Percentiles rank a stretch among this genome's conserved stretches.
These are phyloP conservation scores for Simplicillium aogashimaense DNA, from an alignment of 2,329 filamentous ascomycete species.

Conservation along the genomic window DNA sequence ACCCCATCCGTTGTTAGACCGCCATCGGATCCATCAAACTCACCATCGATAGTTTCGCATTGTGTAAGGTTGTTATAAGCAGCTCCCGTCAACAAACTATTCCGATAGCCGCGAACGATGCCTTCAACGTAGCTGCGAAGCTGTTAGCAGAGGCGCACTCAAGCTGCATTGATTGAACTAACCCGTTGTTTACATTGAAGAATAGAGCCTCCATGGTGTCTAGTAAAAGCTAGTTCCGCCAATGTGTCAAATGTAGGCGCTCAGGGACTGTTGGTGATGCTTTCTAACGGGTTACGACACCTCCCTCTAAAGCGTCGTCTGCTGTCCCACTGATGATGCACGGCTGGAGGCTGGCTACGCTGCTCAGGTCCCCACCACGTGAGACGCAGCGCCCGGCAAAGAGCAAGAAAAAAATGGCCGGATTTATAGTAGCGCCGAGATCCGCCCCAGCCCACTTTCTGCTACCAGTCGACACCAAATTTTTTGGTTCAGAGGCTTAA, in stretches of 20 bases:
- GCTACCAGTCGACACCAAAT: conserved; percentile 8
- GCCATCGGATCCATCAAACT: conserved; percentile 12
- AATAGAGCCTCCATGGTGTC: conserved; percentile 77
- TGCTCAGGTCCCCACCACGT: neutral
- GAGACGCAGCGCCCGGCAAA: neutral
- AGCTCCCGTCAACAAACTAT: conserved; percentile 76
- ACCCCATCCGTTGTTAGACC: too few relatives aligned
- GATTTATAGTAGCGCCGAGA: conserved; percentile 12
- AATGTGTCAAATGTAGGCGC: too few relatives aligned
- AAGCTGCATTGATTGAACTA: conserved; percentile 19
- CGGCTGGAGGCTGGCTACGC: neutral
- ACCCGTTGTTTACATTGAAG: conserved; percentile 94
- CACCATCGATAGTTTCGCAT: conserved; percentile 96
- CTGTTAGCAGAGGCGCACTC: conserved; percentile 16
- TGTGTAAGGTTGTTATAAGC: conserved; percentile 95
- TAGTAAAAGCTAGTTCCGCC: neutral
- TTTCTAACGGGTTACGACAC: too few relatives aligned
- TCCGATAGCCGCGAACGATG: conserved; percentile 94
- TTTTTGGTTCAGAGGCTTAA: conserved; percentile 24
- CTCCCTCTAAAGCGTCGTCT: too few relatives aligned
- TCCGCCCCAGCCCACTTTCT: conserved; percentile 17
- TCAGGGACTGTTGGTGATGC: too few relatives aligned
- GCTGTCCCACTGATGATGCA: neutral
- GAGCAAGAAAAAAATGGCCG: neutral
- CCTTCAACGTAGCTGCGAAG: conserved; percentile 79